Evolutionary conservation across 805 yeast species (phyloP).

Genomic region (Candida caryicola): DNA sequence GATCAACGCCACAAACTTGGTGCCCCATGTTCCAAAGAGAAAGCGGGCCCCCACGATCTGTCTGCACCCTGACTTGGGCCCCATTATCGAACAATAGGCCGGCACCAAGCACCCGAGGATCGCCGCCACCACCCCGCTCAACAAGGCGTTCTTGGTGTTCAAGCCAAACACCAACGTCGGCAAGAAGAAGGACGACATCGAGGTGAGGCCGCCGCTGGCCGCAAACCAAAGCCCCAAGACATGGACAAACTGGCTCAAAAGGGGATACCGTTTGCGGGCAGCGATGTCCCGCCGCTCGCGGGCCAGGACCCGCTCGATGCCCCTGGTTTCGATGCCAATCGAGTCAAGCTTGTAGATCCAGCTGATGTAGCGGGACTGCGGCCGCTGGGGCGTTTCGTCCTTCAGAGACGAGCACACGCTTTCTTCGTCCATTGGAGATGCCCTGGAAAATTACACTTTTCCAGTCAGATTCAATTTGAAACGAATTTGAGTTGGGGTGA

Average conservation of each 20-base stretch:
- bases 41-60: conserved; percentile 38
- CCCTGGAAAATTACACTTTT: no score
- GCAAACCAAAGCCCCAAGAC: conserved; percentile 39
- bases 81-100: conserved; percentile 38
- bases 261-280: neutral
- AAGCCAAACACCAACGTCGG: conserved; percentile 30
- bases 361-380: neutral
- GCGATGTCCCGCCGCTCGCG: conserved; percentile 21
- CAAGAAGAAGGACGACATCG: conserved; percentile 37
- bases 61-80: conserved; percentile 37
- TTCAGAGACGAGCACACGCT: neutral
- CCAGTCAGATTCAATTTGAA: no score
- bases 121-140: conserved; percentile 30
- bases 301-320: conserved; percentile 33
- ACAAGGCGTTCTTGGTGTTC: conserved; percentile 23
- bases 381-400: neutral
- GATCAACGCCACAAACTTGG: conserved; percentile 27
- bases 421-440: neutral
- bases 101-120: conserved; percentile 35
- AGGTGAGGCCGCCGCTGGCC: conserved; percentile 38
- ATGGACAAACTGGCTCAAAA: conserved; percentile 20
- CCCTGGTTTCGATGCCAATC: conserved; percentile 33
- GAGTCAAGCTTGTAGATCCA: conserved; percentile 20
- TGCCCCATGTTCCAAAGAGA: conserved; percentile 37
- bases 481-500: no score